phyloP scores from a whole-genome alignment of 306 rosid species.

The Cicer yamashitae region DNA sequence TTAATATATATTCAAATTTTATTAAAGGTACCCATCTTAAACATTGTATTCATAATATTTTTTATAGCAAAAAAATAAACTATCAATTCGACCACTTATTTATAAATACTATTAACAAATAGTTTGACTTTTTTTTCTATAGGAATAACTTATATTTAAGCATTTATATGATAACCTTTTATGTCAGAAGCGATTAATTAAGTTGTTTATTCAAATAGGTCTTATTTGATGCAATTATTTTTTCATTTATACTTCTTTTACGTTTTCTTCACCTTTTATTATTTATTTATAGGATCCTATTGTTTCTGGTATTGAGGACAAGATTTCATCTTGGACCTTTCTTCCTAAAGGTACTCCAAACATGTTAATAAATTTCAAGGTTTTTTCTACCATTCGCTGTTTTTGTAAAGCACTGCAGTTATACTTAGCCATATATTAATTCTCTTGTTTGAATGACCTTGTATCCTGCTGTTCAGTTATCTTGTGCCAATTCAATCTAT shows the following conservation, averaged over 20 bases:
- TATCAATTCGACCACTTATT: too few relatives aligned
- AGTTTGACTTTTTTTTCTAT: too few relatives aligned
- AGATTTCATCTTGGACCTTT: slow-evolving; percentile 93
- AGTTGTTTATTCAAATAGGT: too few relatives aligned
- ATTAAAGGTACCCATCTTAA: too few relatives aligned
- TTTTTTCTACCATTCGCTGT: slow-evolving; percentile 8
- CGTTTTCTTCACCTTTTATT: neutral
- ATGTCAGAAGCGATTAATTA: too few relatives aligned
- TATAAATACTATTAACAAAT: too few relatives aligned
- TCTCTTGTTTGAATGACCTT: slow-evolving; percentile 7
- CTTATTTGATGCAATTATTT: neutral
- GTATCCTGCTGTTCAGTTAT: slow-evolving; percentile 4
- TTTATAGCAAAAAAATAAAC: too few relatives aligned
- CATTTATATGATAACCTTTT: too few relatives aligned
- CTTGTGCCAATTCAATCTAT: slow-evolving; percentile 20
- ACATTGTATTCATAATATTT: too few relatives aligned
- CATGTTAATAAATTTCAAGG: neutral
- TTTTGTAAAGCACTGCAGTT: slow-evolving; percentile 7
- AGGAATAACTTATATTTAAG: too few relatives aligned
- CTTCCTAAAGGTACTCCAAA: slow-evolving; percentile 84
- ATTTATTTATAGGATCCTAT: slow-evolving; percentile 75
- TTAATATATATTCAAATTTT: too few relatives aligned
- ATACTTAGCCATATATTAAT: neutral
- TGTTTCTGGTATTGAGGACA: slow-evolving; percentile 91
- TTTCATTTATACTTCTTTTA: neutral